Percentiles rank a stretch among this genome's conserved stretches.
phyloP scores from a whole-genome alignment of 805 yeast species.

The Nakazawaea sp. region DNA sequence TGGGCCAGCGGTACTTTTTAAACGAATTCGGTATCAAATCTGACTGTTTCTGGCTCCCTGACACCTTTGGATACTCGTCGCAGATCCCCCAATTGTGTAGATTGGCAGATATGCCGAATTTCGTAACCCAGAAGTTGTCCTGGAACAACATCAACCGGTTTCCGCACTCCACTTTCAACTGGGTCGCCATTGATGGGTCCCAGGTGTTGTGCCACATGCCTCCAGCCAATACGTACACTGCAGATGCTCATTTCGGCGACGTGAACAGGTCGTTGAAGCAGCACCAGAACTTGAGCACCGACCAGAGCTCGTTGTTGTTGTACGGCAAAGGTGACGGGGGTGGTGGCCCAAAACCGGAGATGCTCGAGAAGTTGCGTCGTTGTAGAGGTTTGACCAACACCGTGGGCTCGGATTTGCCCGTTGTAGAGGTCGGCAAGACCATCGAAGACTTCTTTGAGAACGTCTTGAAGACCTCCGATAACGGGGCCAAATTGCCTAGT shows the following conservation, averaged over 20 bases:
- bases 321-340: slow-evolving; percentile 98
- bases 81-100: slow-evolving; percentile 93
- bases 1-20: slow-evolving; percentile 83
- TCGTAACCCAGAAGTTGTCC: slow-evolving; percentile 87
- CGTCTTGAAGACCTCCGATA: slow-evolving; percentile 51
- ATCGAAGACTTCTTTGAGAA: slow-evolving; percentile 77
- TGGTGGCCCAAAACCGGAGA: slow-evolving; percentile 93
- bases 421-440: slow-evolving; percentile 68
- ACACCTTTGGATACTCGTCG: slow-evolving; percentile 93
- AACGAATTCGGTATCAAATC: slow-evolving; percentile 73
- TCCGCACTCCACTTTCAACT: slow-evolving; percentile 87
- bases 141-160: slow-evolving; percentile 94
- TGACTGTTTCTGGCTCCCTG: slow-evolving; percentile 90
- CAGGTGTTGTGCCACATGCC: slow-evolving; percentile 97
- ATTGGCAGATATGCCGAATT: slow-evolving; percentile 75
- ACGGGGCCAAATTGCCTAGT: slow-evolving; percentile 65
- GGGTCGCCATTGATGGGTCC: slow-evolving; percentile 93
- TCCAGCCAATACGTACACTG: slow-evolving; percentile 93
- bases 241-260: slow-evolving; percentile 89
- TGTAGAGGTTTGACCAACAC: slow-evolving; percentile 83
- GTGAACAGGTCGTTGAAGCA: slow-evolving; percentile 72
- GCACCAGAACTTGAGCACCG: slow-evolving; percentile 78
- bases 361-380: slow-evolving; percentile 88
- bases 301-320: slow-evolving; percentile 72
- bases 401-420: slow-evolving; percentile 68